Percentiles rank a stretch among this genome's conserved stretches.
These are phyloP conservation scores for Starmerella sp. DNA, from an alignment of 805 yeast species.

Conservation along the genomic window DNA sequence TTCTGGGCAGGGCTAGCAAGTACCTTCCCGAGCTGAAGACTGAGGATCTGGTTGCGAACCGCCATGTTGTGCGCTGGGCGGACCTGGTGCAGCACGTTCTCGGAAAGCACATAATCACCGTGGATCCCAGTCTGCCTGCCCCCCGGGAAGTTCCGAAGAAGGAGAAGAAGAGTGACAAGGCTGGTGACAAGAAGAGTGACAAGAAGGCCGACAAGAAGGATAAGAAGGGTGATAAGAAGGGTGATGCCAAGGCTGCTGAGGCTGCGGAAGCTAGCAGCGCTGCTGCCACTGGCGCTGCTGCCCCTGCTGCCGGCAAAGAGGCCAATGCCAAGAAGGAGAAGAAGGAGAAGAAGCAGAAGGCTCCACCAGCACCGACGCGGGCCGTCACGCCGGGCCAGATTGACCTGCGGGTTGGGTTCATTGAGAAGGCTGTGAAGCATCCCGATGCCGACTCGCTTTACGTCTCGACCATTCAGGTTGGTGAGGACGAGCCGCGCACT, in stretches of 20 bases:
- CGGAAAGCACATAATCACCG: constrained; percentile 42
- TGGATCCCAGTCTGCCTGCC: constrained; percentile 51
- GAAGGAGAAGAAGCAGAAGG: constrained; percentile 42
- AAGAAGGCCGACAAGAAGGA: constrained; percentile 30
- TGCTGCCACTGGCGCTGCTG: constrained; percentile 11
- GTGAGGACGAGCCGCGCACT: constrained; percentile 95
- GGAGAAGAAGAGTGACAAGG: constrained; percentile 28
- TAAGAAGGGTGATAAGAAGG: constrained; percentile 5
- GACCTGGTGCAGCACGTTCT: constrained; percentile 65
- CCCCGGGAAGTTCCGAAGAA: constrained; percentile 55
- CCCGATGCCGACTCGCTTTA: constrained; percentile 96
- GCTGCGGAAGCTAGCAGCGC: constrained; percentile 20
- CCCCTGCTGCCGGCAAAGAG: constrained; percentile 11
- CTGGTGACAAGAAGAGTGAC: constrained; percentile 25
- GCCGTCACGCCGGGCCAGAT: constrained; percentile 55
- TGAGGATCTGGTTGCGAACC: constrained; percentile 47
- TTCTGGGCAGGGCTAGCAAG: constrained; percentile 57
- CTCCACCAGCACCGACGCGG: constrained; percentile 38
- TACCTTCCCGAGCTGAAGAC: constrained; percentile 45
- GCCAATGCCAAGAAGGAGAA: constrained; percentile 27
- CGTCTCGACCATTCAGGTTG: constrained; percentile 92
- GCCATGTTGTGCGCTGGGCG: constrained; percentile 89
- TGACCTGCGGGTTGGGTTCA: constrained; percentile 91
- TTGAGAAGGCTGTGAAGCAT: constrained; percentile 91
- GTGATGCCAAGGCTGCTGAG: constrained; percentile 25